Conservation (phyloP, 2,329 filamentous ascomycete genomes). For the Ampelomyces quisqualis region DNA sequence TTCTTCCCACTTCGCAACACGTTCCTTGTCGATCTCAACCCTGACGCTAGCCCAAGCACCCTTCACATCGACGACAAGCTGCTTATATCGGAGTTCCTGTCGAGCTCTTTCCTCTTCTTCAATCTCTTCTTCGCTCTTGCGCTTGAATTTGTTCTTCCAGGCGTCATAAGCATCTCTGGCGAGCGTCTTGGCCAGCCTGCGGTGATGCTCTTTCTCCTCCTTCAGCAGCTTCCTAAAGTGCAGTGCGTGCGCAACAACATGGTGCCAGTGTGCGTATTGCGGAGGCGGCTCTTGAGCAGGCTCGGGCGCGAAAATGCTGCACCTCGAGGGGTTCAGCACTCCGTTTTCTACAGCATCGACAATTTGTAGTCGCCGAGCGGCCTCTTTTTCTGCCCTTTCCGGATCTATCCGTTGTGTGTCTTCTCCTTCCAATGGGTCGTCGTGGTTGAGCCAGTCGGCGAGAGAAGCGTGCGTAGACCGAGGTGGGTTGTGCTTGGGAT, state of each 20-base stretch:
- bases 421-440: constrained; percentile 51
- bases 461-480: constrained; percentile 54
- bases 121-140: constrained; percentile 66
- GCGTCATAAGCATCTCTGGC: constrained; percentile 77
- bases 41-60: constrained; percentile 62
- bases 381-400: constrained; percentile 58
- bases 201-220: constrained; percentile 76
- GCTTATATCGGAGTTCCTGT: constrained; percentile 68
- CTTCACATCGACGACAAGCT: constrained; percentile 65
- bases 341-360: constrained; percentile 73
- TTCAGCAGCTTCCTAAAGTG: constrained; percentile 80
- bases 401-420: constrained; percentile 39
- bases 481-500: constrained; percentile 53
- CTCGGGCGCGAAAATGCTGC: constrained; percentile 72
- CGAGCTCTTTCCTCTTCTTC: constrained; percentile 72
- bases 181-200: constrained; percentile 72
- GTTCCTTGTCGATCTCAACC: constrained; percentile 58
- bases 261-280: constrained; percentile 85
- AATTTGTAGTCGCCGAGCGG: constrained; percentile 66
- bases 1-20: constrained; percentile 60
- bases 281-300: constrained; percentile 69
- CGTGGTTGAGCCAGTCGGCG: constrained; percentile 64
- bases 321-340: constrained; percentile 70
- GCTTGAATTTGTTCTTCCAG: constrained; percentile 66
- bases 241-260: constrained; percentile 74